phyloP scores from a whole-genome alignment of 2,329 filamentous ascomycete genomes.

The Plenodomus biglobosus region DNA sequence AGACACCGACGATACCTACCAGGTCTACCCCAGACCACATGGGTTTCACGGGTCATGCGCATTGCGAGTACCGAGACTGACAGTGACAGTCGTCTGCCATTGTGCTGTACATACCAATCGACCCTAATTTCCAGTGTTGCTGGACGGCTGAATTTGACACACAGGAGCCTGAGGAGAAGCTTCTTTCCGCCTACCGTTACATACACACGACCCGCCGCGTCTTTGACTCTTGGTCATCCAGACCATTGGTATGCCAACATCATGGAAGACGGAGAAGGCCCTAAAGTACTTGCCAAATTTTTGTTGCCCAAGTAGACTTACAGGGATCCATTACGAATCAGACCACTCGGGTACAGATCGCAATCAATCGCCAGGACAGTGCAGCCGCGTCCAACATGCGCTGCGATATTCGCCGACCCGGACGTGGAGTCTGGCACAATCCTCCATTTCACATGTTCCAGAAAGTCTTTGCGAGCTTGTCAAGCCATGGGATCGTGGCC shows the following conservation, averaged over 20 bases:
- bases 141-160: no score
- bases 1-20: conserved; percentile 6
- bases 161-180: neutral
- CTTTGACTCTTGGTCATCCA: neutral
- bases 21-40: conserved; percentile 1
- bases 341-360: conserved; percentile 1
- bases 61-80: conserved; percentile 8
- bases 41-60: conserved; percentile 1
- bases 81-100: conserved; percentile 3
- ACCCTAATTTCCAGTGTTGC: no score
- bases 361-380: conserved; percentile 9
- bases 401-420: neutral
- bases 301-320: no score
- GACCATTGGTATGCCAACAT: neutral
- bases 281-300: no score
- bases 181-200: no score
- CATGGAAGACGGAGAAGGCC: conserved; percentile 2
- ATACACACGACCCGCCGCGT: no score
- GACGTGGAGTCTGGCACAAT: neutral
- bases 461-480: conserved; percentile 1
- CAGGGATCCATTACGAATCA: neutral
- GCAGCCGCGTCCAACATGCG: neutral
- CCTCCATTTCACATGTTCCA: conserved; percentile 5
- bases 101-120: no score
- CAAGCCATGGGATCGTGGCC: neutral